Conservation (phyloP, 148 eudicot species). For the Persicaria maculosa region DNA sequence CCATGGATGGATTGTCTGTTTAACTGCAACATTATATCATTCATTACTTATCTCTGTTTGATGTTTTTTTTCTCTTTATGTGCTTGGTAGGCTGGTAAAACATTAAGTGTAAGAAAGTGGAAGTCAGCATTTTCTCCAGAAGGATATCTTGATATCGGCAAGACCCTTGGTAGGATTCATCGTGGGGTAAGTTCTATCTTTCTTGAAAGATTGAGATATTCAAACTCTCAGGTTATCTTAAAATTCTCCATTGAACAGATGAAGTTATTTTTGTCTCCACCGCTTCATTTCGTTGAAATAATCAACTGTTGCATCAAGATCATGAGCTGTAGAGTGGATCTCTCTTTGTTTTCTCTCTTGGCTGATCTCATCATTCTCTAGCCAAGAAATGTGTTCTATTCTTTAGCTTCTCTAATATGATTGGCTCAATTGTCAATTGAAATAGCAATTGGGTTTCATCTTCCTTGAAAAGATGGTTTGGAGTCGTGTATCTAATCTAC, state of each 20-base stretch:
- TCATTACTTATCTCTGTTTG: background rate
- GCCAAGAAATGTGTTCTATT: background rate
- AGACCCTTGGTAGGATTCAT: constrained; percentile 73
- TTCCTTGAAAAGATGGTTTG: background rate
- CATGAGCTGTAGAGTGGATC: background rate
- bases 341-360: constrained; percentile 4
- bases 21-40: background rate
- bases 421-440: background rate
- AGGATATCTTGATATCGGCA: constrained; percentile 85
- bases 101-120: constrained; percentile 87
- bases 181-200: constrained; percentile 66
- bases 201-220: background rate
- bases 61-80: background rate
- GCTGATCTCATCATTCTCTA: background rate
- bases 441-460: background rate
- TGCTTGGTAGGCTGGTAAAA: constrained; percentile 63
- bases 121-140: constrained; percentile 76
- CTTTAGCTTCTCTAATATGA: background rate
- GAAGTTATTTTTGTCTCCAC: background rate
- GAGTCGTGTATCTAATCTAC: constrained; percentile 3
- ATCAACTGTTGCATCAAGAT: background rate
- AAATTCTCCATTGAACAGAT: background rate
- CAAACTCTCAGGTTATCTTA: background rate
- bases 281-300: background rate
- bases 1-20: background rate